These are phyloP conservation scores for Pseudogymnoascus sp. DNA, from an alignment of 2,329 filamentous ascomycete genomes.

Conservation along the genomic window DNA sequence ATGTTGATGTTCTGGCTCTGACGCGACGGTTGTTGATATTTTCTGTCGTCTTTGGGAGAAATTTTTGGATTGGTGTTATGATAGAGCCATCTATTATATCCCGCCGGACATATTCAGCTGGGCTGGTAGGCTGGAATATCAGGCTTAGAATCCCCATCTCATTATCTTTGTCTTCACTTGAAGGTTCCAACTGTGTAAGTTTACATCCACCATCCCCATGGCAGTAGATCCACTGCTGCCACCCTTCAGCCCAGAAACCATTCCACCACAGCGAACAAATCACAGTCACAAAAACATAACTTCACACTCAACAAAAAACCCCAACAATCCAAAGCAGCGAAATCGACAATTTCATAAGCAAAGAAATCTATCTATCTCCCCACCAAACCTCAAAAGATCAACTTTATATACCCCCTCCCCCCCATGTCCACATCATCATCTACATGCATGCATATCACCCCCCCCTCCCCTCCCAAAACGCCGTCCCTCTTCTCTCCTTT, in stretches of 20 bases:
- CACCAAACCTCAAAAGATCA: background rate
- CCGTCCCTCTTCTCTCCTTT: background rate
- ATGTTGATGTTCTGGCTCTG: background rate
- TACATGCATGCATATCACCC: background rate
- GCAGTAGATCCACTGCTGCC: background rate
- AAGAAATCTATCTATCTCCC: constrained; percentile 1
- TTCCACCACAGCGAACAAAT: background rate
- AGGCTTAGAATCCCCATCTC: background rate
- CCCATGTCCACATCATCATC: background rate
- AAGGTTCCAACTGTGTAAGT: background rate
- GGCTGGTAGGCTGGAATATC: background rate
- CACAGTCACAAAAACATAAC: background rate
- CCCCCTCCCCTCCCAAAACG: background rate
- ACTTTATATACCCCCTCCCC: background rate
- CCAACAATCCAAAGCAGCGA: background rate
- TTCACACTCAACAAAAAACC: background rate
- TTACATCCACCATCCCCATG: background rate
- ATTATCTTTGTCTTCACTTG: background rate
- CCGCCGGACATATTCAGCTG: background rate
- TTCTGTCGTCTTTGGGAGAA: background rate
- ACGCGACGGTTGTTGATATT: no score
- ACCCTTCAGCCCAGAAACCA: background rate
- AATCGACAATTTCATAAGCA: background rate
- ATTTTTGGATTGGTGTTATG: background rate
- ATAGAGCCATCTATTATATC: background rate